Evolutionary conservation across 106 monocot genomes (phyloP), one percentile per base, ranked within the genome.

Genomic region (Apostasia ramifera): DNA sequence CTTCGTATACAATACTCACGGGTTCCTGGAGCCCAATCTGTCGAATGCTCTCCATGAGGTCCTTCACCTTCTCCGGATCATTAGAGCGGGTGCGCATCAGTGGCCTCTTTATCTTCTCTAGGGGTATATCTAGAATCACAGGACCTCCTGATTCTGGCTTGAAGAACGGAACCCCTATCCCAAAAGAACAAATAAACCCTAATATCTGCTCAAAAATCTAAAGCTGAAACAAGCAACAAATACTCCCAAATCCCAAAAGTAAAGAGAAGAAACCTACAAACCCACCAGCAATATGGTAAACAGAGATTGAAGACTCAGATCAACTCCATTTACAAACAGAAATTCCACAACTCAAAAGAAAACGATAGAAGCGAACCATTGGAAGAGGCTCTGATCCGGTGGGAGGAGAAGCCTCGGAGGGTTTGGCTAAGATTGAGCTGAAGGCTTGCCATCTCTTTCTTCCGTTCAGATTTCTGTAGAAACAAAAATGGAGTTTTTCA

Each of bases 11-110:
- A 26, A 56, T 42, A 15, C 86, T 76, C 40, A 98, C 97, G 13
- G 92, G 92, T 59, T 84, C 97, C 69, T 98, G 92, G 48, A 98
- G 92, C 0, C 97, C 92, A 47, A 98, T 98, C 9, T 68, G 74
- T 10, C 70, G 39, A 54, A 98, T 98, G 76, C 97, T 98, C 15
- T 85, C 83, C 97, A 98, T 98, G 57, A 98, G 87, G 8, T 92
- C 87, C 78, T 82, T 79, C 63, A 98, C 92, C 77, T 98, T 98
- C 53, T 80, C 74, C 0, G 89, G 97, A 65, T 98, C 83, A 66
- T 98, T 93, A 5, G 81, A 64, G 61, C 97, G 76, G 1, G 93
- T 93, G 6, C 87, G 72, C 85, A 85, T 92, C 37, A 98, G 78
- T 13, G 97, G 97, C 71, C 97, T 76, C 69, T 84, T 60, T 44